Evolutionary conservation across 768 basidiomycete genomes (phyloP), one percentile per base, ranked within the genome.

Genomic region (Boletus subcaerulescens): DNA sequence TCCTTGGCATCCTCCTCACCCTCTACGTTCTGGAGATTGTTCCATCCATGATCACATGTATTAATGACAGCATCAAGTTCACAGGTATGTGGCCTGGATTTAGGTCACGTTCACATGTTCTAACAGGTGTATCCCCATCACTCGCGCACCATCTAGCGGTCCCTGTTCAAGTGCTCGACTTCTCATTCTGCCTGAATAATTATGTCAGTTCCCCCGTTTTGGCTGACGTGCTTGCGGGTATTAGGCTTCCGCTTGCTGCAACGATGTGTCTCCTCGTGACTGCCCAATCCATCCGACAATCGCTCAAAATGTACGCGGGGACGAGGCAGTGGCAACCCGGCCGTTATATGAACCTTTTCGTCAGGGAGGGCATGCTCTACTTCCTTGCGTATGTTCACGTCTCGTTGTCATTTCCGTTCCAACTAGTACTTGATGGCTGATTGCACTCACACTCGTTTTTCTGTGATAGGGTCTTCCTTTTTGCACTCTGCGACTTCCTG

Each of bases 1-100:
- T 60, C 5, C 47, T 59, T 18, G 38, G 52, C 2, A n/a, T 33
- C 22, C 58, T 60, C 33, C 42, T 60, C n/a, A 7, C 43, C 4
- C 32, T 53, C 22, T 60, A 48, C 24, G 5, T 17, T 2, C 6
- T 33, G 15, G 51, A 60, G 14, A 26, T 55, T 5, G 2, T 60
- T 4, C 15, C 32, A 31, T 18, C 24, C 29, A n/a, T 31, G 5
- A 13, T 45, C 29, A 4, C 39, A 4, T 45, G 39, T 3, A 24
- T 53, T 12, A 17, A 39, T 4, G 4, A 20, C 31, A 45, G 36
- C 50, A 52, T 13, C 2, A n/a, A 12, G 9, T 10, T 24, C 14
- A 13, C 13, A 26, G 31, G 54, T 45, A 20, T 20, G 54, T 22
- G 8, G 8, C 29, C 8, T 29, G 29, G 29, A 29, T 9, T 29